These are phyloP conservation scores for Candida hispaniensis DNA, from an alignment of 805 yeast species.

Conservation along the genomic window DNA sequence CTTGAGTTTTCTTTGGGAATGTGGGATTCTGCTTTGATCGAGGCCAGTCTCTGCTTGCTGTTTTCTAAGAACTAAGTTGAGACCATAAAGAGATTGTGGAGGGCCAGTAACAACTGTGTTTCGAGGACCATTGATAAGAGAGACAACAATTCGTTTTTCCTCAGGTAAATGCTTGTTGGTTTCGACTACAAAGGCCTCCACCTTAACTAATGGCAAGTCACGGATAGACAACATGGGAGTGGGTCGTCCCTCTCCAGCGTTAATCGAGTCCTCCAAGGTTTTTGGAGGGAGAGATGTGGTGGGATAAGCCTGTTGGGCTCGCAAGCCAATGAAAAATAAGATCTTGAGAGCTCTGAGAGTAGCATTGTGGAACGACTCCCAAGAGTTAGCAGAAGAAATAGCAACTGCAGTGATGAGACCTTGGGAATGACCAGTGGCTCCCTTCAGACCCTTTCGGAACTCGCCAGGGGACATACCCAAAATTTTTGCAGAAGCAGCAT, in stretches of 20 bases:
- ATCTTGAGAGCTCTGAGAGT: slow-evolving; percentile 71
- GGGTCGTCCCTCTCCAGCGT: slow-evolving; percentile 91
- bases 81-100: slow-evolving; percentile 94
- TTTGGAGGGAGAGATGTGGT: slow-evolving; percentile 90
- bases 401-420: slow-evolving; percentile 83
- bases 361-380: slow-evolving; percentile 70
- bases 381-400: slow-evolving; percentile 65
- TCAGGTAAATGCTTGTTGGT: slow-evolving; percentile 90
- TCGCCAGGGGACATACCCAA: slow-evolving; percentile 87
- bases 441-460: slow-evolving; percentile 48
- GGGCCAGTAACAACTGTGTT: slow-evolving; percentile 95
- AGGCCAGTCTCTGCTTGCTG: slow-evolving; percentile 90
- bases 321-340: slow-evolving; percentile 86
- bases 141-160: slow-evolving; percentile 82
- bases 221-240: slow-evolving; percentile 95
- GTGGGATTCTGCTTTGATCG: slow-evolving; percentile 91
- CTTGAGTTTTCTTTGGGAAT: slow-evolving; percentile 85
- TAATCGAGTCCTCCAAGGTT: slow-evolving; percentile 81
- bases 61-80: slow-evolving; percentile 82
- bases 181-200: slow-evolving; percentile 63
- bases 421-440: slow-evolving; percentile 38
- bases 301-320: slow-evolving; percentile 85
- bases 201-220: slow-evolving; percentile 72
- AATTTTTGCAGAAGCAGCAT: slow-evolving; percentile 73
- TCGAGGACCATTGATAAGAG: slow-evolving; percentile 91